A percentile compares a stretch with the other conserved stretches of the same genome.
Evolutionary conservation across 371 early-diverging fungal species (phyloP).

Genomic region (Haplosporangium sp.): DNA sequence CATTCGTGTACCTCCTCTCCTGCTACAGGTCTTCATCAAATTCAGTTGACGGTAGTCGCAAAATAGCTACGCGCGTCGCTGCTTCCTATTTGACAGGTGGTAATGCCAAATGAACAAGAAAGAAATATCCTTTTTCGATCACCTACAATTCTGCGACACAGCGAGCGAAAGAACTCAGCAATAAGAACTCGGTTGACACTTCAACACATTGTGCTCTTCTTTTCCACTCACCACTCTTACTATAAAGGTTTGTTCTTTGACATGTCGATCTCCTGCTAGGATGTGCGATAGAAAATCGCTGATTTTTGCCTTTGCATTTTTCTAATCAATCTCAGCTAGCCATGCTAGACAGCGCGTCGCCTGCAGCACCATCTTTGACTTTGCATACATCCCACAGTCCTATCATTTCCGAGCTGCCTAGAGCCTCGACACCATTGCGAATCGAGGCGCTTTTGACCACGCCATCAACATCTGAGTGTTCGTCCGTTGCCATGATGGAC

Average conservation of each 20-base stretch:
- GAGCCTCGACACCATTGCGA: background rate
- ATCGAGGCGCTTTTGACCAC: slow-evolving; percentile 11
- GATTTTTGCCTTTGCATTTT: no score
- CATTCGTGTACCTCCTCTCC: no score
- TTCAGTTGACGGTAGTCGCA: no score
- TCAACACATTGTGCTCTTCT: no score
- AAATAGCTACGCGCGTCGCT: background rate
- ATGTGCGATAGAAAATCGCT: no score
- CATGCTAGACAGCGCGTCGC: background rate
- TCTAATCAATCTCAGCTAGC: background rate
- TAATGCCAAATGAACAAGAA: background rate
- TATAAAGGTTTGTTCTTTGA: no score
- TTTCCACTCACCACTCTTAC: no score
- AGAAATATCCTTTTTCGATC: background rate
- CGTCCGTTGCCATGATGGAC: slow-evolving; percentile 7
- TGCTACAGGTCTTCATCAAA: no score
- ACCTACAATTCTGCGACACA: no score
- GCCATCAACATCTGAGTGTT: slow-evolving; percentile 15
- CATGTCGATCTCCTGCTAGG: no score
- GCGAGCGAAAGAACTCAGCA: no score
- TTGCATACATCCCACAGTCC: background rate
- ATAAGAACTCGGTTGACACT: no score
- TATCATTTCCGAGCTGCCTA: background rate
- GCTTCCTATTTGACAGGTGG: background rate
- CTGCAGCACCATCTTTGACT: background rate